These are phyloP conservation scores for Podochytrium sp. DNA, from an alignment of 192 early-diverging fungal species.

Conservation along the genomic window DNA sequence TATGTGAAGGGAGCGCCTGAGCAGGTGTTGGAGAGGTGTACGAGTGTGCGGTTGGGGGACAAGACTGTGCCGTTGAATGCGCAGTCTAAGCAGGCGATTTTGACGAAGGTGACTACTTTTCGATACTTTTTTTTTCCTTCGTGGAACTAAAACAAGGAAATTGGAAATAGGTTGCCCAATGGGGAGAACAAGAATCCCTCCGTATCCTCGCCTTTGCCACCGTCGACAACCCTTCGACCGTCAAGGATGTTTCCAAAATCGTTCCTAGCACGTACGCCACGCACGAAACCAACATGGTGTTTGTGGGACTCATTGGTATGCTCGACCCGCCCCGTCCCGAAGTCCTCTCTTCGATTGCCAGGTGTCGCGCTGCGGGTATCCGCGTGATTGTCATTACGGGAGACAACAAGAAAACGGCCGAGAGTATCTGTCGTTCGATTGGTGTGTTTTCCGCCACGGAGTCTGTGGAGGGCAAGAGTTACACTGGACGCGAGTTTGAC, in stretches of 20 bases:
- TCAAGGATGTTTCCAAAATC: conserved; percentile 62
- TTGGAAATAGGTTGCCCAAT: conserved; percentile 38
- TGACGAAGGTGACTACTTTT: conserved; percentile 57
- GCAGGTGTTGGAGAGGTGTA: conserved; percentile 86
- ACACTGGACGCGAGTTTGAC: conserved; percentile 97
- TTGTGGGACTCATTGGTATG: conserved; percentile 96
- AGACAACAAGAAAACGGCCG: conserved; percentile 96
- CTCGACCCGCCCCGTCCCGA: conserved; percentile 96
- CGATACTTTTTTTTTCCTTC: too few species aligned
- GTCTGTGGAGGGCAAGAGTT: conserved; percentile 67
- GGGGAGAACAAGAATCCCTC: conserved; percentile 77
- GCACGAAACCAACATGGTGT: conserved; percentile 80
- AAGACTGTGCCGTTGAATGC: conserved; percentile 68
- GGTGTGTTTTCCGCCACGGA: conserved; percentile 80
- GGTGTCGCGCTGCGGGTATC: conserved; percentile 93
- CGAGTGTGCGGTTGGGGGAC: conserved; percentile 52
- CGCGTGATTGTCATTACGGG: conserved; percentile 98
- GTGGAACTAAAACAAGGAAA: too few species aligned
- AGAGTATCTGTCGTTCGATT: conserved; percentile 93
- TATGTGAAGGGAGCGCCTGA: conserved; percentile 98
- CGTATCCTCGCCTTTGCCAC: conserved; percentile 91
- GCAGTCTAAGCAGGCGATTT: conserved; percentile 60
- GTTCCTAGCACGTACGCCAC: conserved; percentile 60
- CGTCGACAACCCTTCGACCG: conserved; percentile 69
- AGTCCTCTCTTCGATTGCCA: conserved; percentile 78